These are phyloP conservation scores for Phytophthora aleatoria DNA, from an alignment of 352 stramenopile genomes.

Conservation along the genomic window DNA sequence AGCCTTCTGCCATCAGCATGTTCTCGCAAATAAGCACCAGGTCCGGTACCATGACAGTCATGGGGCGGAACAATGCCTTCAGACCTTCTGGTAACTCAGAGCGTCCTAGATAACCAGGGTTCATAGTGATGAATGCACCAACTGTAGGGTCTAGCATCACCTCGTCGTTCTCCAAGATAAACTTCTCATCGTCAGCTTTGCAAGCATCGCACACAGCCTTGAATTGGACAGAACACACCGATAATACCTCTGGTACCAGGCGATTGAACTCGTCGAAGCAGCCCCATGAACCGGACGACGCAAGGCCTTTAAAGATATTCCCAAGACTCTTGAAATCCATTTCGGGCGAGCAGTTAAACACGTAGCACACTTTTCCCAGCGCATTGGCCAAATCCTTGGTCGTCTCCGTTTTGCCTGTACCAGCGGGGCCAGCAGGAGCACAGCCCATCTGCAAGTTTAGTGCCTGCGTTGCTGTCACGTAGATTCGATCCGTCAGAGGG, in stretches of 20 bases:
- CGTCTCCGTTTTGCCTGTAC: conserved; percentile 95
- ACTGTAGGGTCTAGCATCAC: conserved; percentile 92
- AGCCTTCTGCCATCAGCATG: conserved; percentile 97
- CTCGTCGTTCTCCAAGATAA: conserved; percentile 95
- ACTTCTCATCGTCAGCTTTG: conserved; percentile 92
- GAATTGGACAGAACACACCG: conserved; percentile 95
- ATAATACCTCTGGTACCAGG: conserved; percentile 93
- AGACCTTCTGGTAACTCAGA: conserved; percentile 95
- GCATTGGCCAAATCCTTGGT: conserved; percentile 96
- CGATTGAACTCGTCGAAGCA: conserved; percentile 98
- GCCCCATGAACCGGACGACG: conserved; percentile 94
- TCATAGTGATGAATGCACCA: conserved; percentile 98
- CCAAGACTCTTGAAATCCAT: conserved; percentile 96
- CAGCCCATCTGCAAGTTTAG: conserved; percentile 93
- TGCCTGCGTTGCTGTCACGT: conserved; percentile 95
- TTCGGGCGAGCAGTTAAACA: conserved; percentile 96
- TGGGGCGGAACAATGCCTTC: conserved; percentile 95
- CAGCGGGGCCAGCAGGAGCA: conserved; percentile 80
- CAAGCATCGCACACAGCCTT: conserved; percentile 96
- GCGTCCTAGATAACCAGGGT: conserved; percentile 95
- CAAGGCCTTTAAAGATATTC: conserved; percentile 98
- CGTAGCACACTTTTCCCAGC: conserved; percentile 95
- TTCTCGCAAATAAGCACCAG: conserved; percentile 97
- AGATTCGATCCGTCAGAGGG: conserved; percentile 95
- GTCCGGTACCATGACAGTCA: conserved; percentile 97